Evolutionary conservation across 2,329 filamentous ascomycete species (phyloP), one percentile per base, ranked within the genome.

Genomic region (Anisogramma anomala): DNA sequence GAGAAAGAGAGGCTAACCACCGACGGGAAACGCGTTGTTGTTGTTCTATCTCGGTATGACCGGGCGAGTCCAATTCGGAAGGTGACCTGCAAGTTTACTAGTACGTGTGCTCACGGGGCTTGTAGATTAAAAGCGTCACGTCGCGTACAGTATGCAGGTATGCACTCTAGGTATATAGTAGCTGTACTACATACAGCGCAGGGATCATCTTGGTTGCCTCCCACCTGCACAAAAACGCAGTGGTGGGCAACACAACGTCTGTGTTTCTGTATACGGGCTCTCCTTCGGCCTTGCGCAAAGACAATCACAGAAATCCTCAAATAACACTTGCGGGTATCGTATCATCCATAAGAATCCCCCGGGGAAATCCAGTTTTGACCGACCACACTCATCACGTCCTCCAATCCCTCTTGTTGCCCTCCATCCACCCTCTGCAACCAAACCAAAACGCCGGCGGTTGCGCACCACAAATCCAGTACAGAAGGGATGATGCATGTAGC

Each of bases 241-340:
- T n/a, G 19, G 6, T 15, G 30, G n/a, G 19, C 20, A 19, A 17
- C 20, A 32, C 10, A 15, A 22, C 8, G 20, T 14, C n/a, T n/a
- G n/a, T n/a, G n/a, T n/a, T n/a, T n/a, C n/a, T n/a, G n/a, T n/a
- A n/a, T n/a, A n/a, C n/a, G n/a, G n/a, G n/a, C n/a, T n/a, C n/a
- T n/a, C n/a, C n/a, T n/a, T n/a, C n/a, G n/a, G n/a, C n/a, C n/a
- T n/a, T n/a, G n/a, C n/a, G n/a, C n/a, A n/a, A n/a, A n/a, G n/a
- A n/a, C n/a, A n/a, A n/a, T n/a, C n/a, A n/a, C n/a, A n/a, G n/a
- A n/a, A n/a, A n/a, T n/a, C n/a, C n/a, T n/a, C n/a, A n/a, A n/a
- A n/a, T n/a, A n/a, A n/a, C 37, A 41, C 41, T 33, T 33, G 41
- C 44, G 44, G 44, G 44, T 47, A 47, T 47, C 44, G 44, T 47